Conservation (phyloP, 805 yeast species). For the Kodamaea laetipori region DNA sequence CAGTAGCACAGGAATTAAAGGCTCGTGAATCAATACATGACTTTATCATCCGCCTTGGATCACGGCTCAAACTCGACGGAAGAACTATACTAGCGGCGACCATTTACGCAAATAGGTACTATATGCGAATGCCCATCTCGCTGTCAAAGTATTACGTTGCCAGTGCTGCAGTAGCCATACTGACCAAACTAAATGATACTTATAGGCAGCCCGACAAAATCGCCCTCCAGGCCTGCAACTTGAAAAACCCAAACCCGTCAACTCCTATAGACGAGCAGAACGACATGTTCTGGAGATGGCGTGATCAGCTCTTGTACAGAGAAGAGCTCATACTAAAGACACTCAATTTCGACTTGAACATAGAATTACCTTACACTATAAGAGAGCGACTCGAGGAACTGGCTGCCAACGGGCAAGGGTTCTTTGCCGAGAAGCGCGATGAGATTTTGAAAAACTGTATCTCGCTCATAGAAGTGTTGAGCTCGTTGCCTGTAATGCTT, state of each 20-base stretch:
- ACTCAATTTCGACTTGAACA: slow-evolving; percentile 41
- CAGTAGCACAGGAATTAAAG: slow-evolving; percentile 40
- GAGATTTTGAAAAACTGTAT: slow-evolving; percentile 33
- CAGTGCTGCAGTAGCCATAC: slow-evolving; percentile 45
- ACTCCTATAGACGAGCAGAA: slow-evolving; percentile 40
- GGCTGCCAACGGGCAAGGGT: background rate
- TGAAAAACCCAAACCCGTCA: slow-evolving; percentile 33
- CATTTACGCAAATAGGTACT: slow-evolving; percentile 39
- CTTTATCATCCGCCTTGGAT: slow-evolving; percentile 39
- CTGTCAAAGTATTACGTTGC: slow-evolving; percentile 47
- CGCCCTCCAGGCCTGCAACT: slow-evolving; percentile 38
- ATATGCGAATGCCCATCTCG: slow-evolving; percentile 45
- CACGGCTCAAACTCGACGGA: slow-evolving; percentile 41
- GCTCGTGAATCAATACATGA: slow-evolving; percentile 41
- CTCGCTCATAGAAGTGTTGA: slow-evolving; percentile 38
- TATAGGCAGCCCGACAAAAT: slow-evolving; percentile 47
- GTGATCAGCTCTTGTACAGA: slow-evolving; percentile 45
- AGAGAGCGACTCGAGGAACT: slow-evolving; percentile 27
- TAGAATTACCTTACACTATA: slow-evolving; percentile 42
- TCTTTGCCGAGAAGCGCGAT: slow-evolving; percentile 12
- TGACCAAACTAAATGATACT: slow-evolving; percentile 44
- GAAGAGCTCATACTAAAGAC: slow-evolving; percentile 43
- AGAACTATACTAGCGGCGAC: slow-evolving; percentile 46
- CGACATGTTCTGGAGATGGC: slow-evolving; percentile 45
- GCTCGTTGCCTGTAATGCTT: slow-evolving; percentile 41